A percentile compares a stretch with the other conserved stretches of the same genome.
These are phyloP conservation scores for Rugiboletus extremiorientalis DNA, from an alignment of 1,284 basidiomycete species.

Conservation along the genomic window DNA sequence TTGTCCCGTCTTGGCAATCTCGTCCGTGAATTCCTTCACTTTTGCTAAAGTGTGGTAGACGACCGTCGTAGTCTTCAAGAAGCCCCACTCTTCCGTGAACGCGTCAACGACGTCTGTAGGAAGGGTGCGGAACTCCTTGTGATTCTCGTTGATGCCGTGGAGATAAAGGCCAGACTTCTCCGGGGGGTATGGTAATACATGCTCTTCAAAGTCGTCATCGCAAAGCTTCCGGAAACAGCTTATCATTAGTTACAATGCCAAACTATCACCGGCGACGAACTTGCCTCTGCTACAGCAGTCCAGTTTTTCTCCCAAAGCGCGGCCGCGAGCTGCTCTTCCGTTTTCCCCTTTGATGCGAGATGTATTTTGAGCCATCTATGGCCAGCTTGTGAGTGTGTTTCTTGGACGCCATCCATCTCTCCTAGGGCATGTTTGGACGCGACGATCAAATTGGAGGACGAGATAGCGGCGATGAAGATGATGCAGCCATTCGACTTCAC, in stretches of 20 bases:
- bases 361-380: constrained; percentile 84
- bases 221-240: constrained; percentile 68
- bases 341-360: constrained; percentile 62
- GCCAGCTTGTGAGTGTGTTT: constrained; percentile 78
- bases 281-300: constrained; percentile 90
- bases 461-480: constrained; percentile 92
- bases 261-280: constrained; percentile 16
- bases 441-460: constrained; percentile 73
- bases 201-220: constrained; percentile 97
- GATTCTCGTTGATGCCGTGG: constrained; percentile 85
- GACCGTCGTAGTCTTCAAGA: constrained; percentile 71
- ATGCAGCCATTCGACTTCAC: constrained; percentile 98
- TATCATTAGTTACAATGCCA: too few relatives aligned
- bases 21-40: constrained; percentile 73
- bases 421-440: constrained; percentile 94
- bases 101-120: constrained; percentile 67
- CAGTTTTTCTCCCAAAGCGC: constrained; percentile 81
- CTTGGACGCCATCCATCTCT: constrained; percentile 33
- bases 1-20: constrained; percentile 64
- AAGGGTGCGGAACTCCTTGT: constrained; percentile 74
- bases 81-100: constrained; percentile 91
- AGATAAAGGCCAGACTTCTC: constrained; percentile 91
- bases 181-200: constrained; percentile 83
- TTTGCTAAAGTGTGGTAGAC: constrained; percentile 62
- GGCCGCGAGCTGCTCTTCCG: constrained; percentile 72